Conservation (phyloP, 352 stramenopile genomes). For the Phytopythium chamaehyphon region DNA sequence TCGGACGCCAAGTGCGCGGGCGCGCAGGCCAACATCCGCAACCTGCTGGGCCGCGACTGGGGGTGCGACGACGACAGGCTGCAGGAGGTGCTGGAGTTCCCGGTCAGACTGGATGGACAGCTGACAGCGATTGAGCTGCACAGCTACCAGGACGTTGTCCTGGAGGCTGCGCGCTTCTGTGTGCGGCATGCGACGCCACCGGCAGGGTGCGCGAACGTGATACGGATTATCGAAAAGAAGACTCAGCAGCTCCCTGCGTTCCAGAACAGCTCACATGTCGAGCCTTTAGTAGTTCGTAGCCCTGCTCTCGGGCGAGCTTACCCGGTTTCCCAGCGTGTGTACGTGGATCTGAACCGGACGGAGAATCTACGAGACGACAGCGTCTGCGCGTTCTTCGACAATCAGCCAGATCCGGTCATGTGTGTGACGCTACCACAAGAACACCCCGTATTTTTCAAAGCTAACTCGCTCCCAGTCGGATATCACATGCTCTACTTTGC, state of each 20-base stretch:
- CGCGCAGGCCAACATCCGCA: conserved; percentile 12
- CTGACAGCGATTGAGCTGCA: conserved; percentile 12
- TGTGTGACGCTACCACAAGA: conserved; percentile 26
- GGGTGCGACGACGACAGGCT: conserved; percentile 27
- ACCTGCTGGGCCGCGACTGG: conserved; percentile 40
- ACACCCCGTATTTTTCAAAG: conserved; percentile 30
- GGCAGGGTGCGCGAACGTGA: conserved; percentile 25
- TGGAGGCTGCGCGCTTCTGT: conserved; percentile 40
- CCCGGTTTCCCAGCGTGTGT: conserved; percentile 30
- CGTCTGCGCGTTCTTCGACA: conserved; percentile 37
- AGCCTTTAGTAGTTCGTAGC: conserved; percentile 21
- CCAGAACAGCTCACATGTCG: neutral
- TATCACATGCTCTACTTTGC: conserved; percentile 45
- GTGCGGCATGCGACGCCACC: conserved; percentile 14
- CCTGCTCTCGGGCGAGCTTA: conserved; percentile 24
- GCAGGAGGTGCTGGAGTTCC: conserved; percentile 3
- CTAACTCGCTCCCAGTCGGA: conserved; percentile 12
- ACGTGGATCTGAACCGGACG: conserved; percentile 37
- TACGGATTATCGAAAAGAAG: conserved; percentile 20
- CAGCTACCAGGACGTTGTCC: conserved; percentile 19
- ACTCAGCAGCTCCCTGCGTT: conserved; percentile 13
- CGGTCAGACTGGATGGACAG: conserved; percentile 16
- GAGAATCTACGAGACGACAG: conserved; percentile 12
- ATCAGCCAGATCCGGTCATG: conserved; percentile 10
- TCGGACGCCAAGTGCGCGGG: conserved; percentile 9